Conservation (phyloP, 495 filamentous ascomycete genomes). For the Xylaria nigripes region DNA sequence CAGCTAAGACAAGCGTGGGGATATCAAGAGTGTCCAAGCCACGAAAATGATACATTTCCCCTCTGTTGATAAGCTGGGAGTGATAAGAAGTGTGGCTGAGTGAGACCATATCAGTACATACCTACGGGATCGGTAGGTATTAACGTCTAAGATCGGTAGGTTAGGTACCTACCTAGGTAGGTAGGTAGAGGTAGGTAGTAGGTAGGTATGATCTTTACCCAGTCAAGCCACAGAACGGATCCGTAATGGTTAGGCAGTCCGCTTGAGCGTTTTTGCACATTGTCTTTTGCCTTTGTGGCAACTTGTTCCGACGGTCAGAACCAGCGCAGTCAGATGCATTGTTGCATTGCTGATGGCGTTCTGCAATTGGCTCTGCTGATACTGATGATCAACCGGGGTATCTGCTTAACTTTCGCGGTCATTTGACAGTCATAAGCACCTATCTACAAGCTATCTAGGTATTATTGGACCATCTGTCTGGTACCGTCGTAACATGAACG, state of each 20-base stretch:
- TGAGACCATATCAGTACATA: no score
- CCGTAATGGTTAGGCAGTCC: neutral
- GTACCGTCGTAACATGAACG: neutral
- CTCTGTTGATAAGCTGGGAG: neutral
- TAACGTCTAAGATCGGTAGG: no score
- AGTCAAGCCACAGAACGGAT: neutral
- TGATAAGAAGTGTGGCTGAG: neutral
- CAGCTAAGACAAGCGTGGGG: no score
- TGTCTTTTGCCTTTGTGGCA: neutral
- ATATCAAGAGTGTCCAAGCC: slow-evolving; percentile 6
- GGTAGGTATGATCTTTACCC: no score
- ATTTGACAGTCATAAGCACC: slow-evolving; percentile 2
- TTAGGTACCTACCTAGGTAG: no score
- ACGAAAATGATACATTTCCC: no score
- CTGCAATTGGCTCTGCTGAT: slow-evolving; percentile 6
- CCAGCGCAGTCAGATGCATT: slow-evolving; percentile 1
- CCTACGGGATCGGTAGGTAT: no score
- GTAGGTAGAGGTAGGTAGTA: no score
- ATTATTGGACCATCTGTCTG: neutral
- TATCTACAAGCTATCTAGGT: neutral
- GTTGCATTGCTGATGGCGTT: neutral
- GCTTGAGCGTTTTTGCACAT: no score
- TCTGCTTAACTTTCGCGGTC: slow-evolving; percentile 2
- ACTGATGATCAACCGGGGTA: slow-evolving; percentile 8
- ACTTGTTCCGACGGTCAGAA: slow-evolving; percentile 4